Evolutionary conservation across 1,139 yeast genomes (phyloP), one percentile per base, ranked within the genome.

Genomic region (Zygotorulaspora mrakii): DNA sequence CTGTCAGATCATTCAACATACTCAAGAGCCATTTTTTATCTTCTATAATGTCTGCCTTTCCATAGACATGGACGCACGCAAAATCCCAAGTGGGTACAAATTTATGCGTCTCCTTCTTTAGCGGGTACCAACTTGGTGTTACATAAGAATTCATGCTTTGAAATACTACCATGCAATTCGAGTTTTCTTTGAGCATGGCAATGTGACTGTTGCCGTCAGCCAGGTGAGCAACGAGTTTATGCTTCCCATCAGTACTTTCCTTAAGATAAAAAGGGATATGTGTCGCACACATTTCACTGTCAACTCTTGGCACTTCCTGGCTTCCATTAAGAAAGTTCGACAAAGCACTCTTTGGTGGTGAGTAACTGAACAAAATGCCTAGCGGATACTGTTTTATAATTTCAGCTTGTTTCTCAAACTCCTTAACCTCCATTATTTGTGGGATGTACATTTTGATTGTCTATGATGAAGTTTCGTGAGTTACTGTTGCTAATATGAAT

Each of bases 51-150:
- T 48, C 65, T 7, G 82, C 71, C 31, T 59, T 69, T 3, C 87
- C 87, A 41, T 74, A 66, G 29, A 75, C 68, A 53, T 81, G 86
- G 26, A 76, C 80, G 3, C 77, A 64, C 1, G 77, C 79, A 62
- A 76, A 81, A 58, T 77, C 81, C 88, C 87, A 81, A 0, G 88
- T 81, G 9, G 87, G 86, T 7, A 79, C 88, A 28, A 69, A 73
- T 52, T 78, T 79, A 46, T 78, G 82, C 18, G 81, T 75, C 36
- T 69, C 70, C 48, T 69, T 65, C 61, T 81, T 79, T 2, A 71
- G 68, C 2, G 77, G 73, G 53, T 81, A 80, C 69, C 79, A 79
- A 11, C 71, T 62, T 2, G 88, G 86, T 6, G 81, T 65, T 24
- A 79, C 71, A 55, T 81, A 81, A 1, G 77, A 67, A 52, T 77